These are phyloP conservation scores for Cystobasidiaceae sp. DNA, from an alignment of 1,284 basidiomycete genomes.

Conservation along the genomic window DNA sequence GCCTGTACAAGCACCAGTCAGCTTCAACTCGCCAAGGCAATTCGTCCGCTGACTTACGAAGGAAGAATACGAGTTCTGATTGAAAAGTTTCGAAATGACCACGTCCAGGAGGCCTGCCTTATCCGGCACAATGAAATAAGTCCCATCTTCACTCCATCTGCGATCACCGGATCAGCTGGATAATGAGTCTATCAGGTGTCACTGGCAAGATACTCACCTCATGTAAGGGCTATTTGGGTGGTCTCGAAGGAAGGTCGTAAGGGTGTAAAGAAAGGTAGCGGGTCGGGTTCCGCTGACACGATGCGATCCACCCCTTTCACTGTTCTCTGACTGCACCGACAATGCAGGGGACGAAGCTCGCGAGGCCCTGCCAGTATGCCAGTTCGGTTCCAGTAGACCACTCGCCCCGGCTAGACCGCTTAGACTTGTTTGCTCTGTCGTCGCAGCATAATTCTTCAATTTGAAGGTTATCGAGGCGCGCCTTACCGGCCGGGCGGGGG, in stretches of 20 bases:
- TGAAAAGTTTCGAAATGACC: slow-evolving; percentile 24
- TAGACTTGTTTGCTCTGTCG: background rate
- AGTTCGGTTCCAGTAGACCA: slow-evolving; percentile 9
- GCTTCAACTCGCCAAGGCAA: background rate
- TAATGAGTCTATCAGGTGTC: slow-evolving; percentile 18
- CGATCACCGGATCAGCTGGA: slow-evolving; percentile 26
- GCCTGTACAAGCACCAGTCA: background rate
- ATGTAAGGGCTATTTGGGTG: slow-evolving; percentile 42
- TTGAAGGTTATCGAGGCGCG: slow-evolving; percentile 12
- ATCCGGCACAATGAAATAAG: slow-evolving; percentile 17
- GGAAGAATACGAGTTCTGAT: slow-evolving; percentile 29
- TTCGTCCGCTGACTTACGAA: background rate
- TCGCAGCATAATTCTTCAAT: slow-evolving; percentile 1
- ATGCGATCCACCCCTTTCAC: background rate
- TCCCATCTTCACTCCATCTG: slow-evolving; percentile 17
- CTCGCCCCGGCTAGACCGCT: background rate
- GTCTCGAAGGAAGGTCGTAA: slow-evolving; percentile 12
- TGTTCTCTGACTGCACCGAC: background rate
- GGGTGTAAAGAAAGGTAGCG: slow-evolving; percentile 22
- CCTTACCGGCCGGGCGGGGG: background rate
- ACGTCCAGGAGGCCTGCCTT: slow-evolving; percentile 8
- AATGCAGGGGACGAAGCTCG: slow-evolving; percentile 5
- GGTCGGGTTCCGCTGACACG: background rate
- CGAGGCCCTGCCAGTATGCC: background rate
- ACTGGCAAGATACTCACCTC: background rate